phyloP scores from a whole-genome alignment of 2,329 filamentous ascomycete genomes.

The Leptographium radiaticola region DNA sequence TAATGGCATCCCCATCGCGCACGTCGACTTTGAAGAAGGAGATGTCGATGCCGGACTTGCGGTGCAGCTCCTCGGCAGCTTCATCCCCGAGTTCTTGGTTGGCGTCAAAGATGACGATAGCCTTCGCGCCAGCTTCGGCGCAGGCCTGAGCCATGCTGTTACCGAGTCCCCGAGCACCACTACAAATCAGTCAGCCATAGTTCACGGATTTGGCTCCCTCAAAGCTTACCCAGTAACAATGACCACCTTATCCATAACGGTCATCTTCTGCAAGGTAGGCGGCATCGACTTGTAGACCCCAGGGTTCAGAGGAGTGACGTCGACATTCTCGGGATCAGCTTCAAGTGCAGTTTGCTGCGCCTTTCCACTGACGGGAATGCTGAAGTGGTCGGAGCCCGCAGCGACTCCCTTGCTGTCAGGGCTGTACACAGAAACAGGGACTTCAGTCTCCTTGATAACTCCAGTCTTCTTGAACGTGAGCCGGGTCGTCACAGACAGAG shows the following conservation, averaged over 20 bases:
- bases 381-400: constrained; percentile 35
- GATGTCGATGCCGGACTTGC: constrained; percentile 59
- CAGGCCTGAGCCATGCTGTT: constrained; percentile 70
- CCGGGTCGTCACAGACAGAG: constrained; percentile 23
- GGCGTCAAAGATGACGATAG: constrained; percentile 63
- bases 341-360: not conserved
- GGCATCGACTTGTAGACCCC: constrained; percentile 44
- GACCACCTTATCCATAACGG: constrained; percentile 56
- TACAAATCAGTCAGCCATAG: constrained; percentile 24
- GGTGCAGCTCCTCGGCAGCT: constrained; percentile 54
- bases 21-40: constrained; percentile 72
- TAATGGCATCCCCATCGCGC: constrained; percentile 56
- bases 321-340: constrained; percentile 26
- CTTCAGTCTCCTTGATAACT: constrained; percentile 42
- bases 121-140: constrained; percentile 61
- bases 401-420: constrained; percentile 31
- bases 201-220: no score
- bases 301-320: constrained; percentile 38
- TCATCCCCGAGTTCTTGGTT: constrained; percentile 63
- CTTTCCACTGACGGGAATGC: constrained; percentile 33
- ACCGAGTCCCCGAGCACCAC: constrained; percentile 63
- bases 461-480: constrained; percentile 25
- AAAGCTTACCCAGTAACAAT: constrained; percentile 53
- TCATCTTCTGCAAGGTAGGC: constrained; percentile 56
- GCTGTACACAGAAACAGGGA: constrained; percentile 42